Evolutionary conservation across 1,139 yeast species (phyloP).

Genomic region (Petasospora rhodanensis): DNA sequence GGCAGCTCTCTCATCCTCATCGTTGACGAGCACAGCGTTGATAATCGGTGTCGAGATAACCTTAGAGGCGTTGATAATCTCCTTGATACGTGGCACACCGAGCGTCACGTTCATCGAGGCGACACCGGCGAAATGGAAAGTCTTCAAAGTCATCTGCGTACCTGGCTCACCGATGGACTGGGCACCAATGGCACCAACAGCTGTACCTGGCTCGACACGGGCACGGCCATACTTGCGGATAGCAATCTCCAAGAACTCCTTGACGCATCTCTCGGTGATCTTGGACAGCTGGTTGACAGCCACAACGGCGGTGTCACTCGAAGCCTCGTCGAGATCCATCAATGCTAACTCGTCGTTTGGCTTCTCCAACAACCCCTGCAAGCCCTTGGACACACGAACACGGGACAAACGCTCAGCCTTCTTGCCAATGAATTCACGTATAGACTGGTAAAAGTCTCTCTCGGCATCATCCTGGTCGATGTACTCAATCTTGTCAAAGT

Average conservation of each 20-base stretch:
- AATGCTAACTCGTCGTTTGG: conserved; percentile 38
- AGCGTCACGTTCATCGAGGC: conserved; percentile 98
- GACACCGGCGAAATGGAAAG: conserved; percentile 99
- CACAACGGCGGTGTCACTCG: conserved; percentile 31
- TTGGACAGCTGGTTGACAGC: conserved; percentile 74
- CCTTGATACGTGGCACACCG: conserved; percentile 99
- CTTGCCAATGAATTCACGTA: conserved; percentile 54
- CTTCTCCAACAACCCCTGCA: conserved; percentile 40
- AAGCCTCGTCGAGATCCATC: conserved; percentile 44
- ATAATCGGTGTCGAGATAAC: conserved; percentile 95
- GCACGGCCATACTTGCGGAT: conserved; percentile 82
- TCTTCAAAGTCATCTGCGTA: conserved; percentile 97
- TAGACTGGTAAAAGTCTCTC: conserved; percentile 72
- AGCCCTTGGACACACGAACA: conserved; percentile 52
- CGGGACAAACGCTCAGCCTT: conserved; percentile 57
- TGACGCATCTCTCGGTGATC: conserved; percentile 57
- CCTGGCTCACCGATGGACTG: conserved; percentile 99
- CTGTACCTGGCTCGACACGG: conserved; percentile 97
- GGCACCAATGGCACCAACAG: conserved; percentile 99
- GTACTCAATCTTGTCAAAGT: conserved; percentile 46
- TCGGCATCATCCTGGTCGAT: conserved; percentile 86
- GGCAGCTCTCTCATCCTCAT: conserved; percentile 94
- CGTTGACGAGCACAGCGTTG: conserved; percentile 89
- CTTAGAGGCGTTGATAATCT: conserved; percentile 95
- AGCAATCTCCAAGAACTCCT: conserved; percentile 71